Conservation (phyloP, 495 filamentous ascomycete species). For the Podospora didyma region DNA sequence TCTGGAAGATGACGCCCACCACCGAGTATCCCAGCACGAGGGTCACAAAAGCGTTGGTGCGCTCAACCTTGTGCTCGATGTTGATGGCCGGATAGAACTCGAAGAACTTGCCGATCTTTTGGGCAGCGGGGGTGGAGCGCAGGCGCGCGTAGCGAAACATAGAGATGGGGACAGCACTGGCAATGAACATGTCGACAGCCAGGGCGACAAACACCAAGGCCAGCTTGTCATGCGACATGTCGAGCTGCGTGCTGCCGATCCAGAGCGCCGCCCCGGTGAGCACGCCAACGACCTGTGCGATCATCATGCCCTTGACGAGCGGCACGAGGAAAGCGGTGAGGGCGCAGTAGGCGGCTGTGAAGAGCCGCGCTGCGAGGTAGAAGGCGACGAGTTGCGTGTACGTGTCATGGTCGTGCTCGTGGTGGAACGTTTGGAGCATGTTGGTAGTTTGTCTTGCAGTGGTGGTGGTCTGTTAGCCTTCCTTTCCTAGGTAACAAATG, state of each 20-base stretch:
- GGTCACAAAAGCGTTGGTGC: conserved; percentile 57
- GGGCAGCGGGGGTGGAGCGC: conserved; percentile 13
- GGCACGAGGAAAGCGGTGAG: conserved; percentile 44
- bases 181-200: conserved; percentile 39
- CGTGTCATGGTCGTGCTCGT: conserved; percentile 31
- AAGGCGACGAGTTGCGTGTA: conserved; percentile 52
- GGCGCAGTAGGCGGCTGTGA: conserved; percentile 40
- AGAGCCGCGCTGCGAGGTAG: conserved; percentile 51
- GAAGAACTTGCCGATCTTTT: conserved; percentile 36
- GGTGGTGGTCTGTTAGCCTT: too few species aligned
- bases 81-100: conserved; percentile 58
- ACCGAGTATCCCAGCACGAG: conserved; percentile 59
- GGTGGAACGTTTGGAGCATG: conserved; percentile 46
- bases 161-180: conserved; percentile 24
- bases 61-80: conserved; percentile 57
- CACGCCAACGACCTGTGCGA: conserved; percentile 34
- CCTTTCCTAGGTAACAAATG: too few species aligned
- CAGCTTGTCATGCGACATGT: conserved; percentile 34
- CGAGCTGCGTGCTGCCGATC: conserved; percentile 51
- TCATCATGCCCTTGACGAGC: conserved; percentile 51
- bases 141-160: conserved; percentile 24
- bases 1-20: conserved; percentile 55
- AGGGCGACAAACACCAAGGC: conserved; percentile 49
- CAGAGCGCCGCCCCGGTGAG: conserved; percentile 43
- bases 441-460: conserved; percentile 56